These are phyloP conservation scores for Xanthoconium purpureum DNA, from an alignment of 768 basidiomycete genomes.

Conservation along the genomic window DNA sequence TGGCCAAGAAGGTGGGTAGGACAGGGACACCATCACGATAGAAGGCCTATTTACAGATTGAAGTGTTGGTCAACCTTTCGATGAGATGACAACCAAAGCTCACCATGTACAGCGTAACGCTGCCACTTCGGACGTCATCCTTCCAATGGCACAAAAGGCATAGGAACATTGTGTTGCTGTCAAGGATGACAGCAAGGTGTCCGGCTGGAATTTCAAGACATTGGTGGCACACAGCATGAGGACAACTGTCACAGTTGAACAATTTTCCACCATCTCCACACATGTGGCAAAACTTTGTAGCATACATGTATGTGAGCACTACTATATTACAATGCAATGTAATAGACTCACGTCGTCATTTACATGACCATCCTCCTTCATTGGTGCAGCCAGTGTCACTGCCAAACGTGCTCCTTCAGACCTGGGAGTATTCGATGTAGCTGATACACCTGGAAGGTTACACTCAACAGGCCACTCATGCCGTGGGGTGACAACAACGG, in stretches of 20 bases:
- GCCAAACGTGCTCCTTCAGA: no score
- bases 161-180: neutral
- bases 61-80: no score
- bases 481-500: neutral
- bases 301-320: neutral
- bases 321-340: neutral
- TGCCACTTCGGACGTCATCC: neutral
- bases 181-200: neutral
- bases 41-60: neutral
- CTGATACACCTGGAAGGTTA: no score
- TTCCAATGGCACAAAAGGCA: neutral
- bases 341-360: neutral
- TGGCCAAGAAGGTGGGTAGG: neutral
- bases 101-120: neutral
- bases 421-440: no score
- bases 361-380: no score
- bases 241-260: neutral
- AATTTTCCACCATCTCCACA: neutral
- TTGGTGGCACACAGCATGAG: neutral
- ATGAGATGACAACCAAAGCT: neutral
- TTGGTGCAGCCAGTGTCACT: no score
- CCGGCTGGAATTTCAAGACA: neutral
- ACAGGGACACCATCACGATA: neutral
- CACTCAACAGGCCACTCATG: no score
- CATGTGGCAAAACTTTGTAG: slow-evolving; percentile 1